A percentile compares a stretch with the other conserved stretches of the same genome.
Conservation (phyloP, 768 basidiomycete genomes). For the Chalciporus pseudorubinellus region DNA sequence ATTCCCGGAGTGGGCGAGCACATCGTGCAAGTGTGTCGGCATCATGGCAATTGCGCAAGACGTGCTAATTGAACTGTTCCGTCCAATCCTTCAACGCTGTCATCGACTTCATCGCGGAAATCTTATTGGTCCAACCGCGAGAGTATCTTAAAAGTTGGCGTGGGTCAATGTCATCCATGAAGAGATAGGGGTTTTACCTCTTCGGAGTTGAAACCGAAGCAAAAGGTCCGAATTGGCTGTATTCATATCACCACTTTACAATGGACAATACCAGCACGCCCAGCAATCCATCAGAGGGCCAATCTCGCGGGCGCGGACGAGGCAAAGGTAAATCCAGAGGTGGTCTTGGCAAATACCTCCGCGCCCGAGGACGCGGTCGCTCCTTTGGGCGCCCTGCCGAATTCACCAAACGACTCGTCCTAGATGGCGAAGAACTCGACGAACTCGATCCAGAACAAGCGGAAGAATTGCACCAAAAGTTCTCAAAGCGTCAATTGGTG, state of each 20-base stretch:
- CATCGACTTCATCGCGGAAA: no score
- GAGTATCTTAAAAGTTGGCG: no score
- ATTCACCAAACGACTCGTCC: constrained; percentile 56
- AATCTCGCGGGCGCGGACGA: constrained; percentile 38
- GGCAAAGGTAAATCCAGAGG: constrained; percentile 62
- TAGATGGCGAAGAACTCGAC: constrained; percentile 53
- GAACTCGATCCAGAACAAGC: constrained; percentile 44
- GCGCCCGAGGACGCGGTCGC: constrained; percentile 63
- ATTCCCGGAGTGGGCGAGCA: no score
- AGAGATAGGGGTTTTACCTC: neutral
- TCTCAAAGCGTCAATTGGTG: constrained; percentile 54
- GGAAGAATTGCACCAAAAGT: constrained; percentile 49
- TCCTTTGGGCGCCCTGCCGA: constrained; percentile 63
- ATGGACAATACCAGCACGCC: constrained; percentile 15
- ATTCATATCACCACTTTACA: neutral
- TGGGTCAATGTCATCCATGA: no score
- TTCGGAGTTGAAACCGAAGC: neutral
- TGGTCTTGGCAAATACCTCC: constrained; percentile 70
- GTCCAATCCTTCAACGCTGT: no score
- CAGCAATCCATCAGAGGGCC: constrained; percentile 4
- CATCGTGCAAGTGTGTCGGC: no score
- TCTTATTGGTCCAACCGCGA: no score
- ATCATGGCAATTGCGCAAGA: no score
- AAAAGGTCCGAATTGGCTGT: neutral
- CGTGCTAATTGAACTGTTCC: no score